A percentile compares a stretch with the other conserved stretches of the same genome.
Conservation (phyloP, 2,329 filamentous ascomycete species). For the Karstenula rhodostoma region DNA sequence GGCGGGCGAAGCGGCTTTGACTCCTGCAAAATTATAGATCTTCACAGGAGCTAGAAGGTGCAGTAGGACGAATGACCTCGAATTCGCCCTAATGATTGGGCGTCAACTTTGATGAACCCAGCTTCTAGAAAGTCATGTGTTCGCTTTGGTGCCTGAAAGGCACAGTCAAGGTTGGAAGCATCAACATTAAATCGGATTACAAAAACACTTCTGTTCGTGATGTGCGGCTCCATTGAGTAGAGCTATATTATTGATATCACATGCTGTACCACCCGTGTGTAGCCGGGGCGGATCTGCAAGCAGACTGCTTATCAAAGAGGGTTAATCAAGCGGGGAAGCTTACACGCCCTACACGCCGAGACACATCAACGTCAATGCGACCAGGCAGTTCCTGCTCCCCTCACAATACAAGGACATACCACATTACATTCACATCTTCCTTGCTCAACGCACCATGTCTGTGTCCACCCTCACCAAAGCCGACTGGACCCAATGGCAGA, state of each 20-base stretch:
- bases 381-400: not conserved
- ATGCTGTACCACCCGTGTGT: not conserved
- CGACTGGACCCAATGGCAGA: conserved; percentile 16
- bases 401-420: not conserved
- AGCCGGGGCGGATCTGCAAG: not conserved
- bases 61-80: too few species aligned
- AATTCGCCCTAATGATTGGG: too few species aligned
- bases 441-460: not conserved
- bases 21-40: conserved; percentile 6
- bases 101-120: too few species aligned
- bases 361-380: not conserved
- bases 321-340: not conserved
- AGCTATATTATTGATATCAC: too few species aligned
- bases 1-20: conserved; percentile 5
- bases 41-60: too few species aligned
- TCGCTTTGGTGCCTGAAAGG: too few species aligned
- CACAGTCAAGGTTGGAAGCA: too few species aligned
- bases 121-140: too few species aligned
- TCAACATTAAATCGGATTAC: too few species aligned
- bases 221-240: too few species aligned
- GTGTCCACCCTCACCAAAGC: not conserved
- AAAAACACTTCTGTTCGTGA: too few species aligned
- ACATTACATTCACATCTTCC: not conserved
- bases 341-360: not conserved
- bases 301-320: not conserved